A percentile compares a stretch with the other conserved stretches of the same genome.
Conservation (phyloP, 371 early-diverging fungal species). For the Apophysomyces sp. region DNA sequence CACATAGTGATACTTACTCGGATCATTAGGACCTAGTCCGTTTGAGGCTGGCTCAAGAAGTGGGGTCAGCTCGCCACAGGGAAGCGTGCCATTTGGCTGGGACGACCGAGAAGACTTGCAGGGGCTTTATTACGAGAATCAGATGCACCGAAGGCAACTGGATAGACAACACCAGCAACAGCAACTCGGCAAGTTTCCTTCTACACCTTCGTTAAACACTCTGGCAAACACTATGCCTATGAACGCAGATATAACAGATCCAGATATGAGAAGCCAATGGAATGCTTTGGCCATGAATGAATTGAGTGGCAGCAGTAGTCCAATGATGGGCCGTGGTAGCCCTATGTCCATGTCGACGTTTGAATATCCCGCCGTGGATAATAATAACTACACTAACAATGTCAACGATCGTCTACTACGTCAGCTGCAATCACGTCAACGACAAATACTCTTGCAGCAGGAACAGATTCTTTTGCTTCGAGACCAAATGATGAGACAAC, state of each 20-base stretch:
- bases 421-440: conserved; percentile 41
- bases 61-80: conserved; percentile 4
- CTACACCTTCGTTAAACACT: conserved; percentile 9
- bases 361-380: not conserved
- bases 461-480: conserved; percentile 38
- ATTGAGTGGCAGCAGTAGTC: not conserved
- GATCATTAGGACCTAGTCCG: conserved; percentile 2
- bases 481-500: conserved; percentile 42
- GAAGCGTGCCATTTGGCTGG: conserved; percentile 8
- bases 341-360: not conserved
- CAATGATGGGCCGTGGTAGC: not conserved
- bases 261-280: not conserved
- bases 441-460: conserved; percentile 43
- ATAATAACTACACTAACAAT: conserved; percentile 1
- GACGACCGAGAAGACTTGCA: conserved; percentile 13
- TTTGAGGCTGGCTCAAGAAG: conserved; percentile 15
- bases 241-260: conserved; percentile 2
- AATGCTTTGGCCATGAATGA: not conserved
- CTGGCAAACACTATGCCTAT: conserved; percentile 6
- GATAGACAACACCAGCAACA: conserved; percentile 1
- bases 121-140: conserved; percentile 6
- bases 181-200: conserved; percentile 16
- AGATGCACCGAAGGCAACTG: not conserved
- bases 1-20: no score
- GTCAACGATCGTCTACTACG: conserved; percentile 33